Evolutionary conservation across 495 filamentous ascomycete genomes (phyloP).

Genomic region (Venustampulla echinocandica): DNA sequence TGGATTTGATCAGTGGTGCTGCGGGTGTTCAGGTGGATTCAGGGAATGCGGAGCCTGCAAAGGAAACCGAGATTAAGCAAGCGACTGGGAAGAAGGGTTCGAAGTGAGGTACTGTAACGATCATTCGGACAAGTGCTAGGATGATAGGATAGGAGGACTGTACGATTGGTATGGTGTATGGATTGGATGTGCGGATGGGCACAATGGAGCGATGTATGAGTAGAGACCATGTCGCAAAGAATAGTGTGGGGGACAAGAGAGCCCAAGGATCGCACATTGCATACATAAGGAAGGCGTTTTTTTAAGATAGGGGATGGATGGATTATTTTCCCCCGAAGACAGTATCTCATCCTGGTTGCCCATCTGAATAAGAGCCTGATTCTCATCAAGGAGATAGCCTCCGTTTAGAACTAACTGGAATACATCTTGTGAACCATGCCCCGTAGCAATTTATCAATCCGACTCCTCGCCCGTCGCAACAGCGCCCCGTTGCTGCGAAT

Average conservation of each 20-base stretch:
- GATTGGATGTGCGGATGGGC: no score
- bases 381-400: not conserved
- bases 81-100: constrained; percentile 9
- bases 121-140: no score
- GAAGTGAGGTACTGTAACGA: constrained; percentile 1
- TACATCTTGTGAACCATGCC: constrained; percentile 6
- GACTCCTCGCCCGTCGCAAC: constrained; percentile 32
- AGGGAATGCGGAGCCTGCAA: constrained; percentile 5
- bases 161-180: no score
- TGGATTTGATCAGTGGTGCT: constrained; percentile 65
- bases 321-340: constrained; percentile 10
- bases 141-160: no score
- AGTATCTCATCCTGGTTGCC: constrained; percentile 8
- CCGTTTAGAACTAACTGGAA: not conserved
- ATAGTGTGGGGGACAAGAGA: not conserved
- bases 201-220: not conserved
- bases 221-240: not conserved
- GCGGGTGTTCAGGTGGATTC: constrained; percentile 27
- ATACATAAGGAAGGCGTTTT: not conserved
- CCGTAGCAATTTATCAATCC: constrained; percentile 21
- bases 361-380: not conserved
- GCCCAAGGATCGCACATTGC: constrained; percentile 10
- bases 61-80: constrained; percentile 26
- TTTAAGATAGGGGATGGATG: constrained; percentile 1
- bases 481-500: constrained; percentile 26